Base-by-base conservation (phyloP, 2,329 filamentous ascomycete species). In the Epichloe coenophiala region DNA sequence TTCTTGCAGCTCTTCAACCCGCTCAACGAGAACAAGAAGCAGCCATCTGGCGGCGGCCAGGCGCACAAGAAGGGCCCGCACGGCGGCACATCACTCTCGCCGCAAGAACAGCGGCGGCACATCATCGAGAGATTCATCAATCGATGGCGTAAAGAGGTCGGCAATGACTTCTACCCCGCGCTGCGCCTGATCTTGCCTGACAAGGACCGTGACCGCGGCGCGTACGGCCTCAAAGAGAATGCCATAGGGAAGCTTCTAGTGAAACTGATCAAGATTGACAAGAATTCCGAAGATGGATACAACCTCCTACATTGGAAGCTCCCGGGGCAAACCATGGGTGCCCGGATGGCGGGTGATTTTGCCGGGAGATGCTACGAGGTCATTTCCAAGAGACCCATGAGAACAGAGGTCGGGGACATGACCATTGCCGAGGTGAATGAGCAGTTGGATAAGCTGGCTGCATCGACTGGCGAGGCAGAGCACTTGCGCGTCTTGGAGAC, bases 221-320 rank as follows among this genome's bases (percentile, higher is more conserved):
- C 95, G 72, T 98, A 97, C 61, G 88, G 91, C 1, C 73, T 98
- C 40, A 97, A 97, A 63, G 93, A 98, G 70, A 90, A 85, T 63
- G 80, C 83, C 5, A 89, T 98, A 53, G 91, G 84, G 9, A 95
- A 89, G 63, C 70, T 97, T 19, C 73, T 97, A 15, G 86, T 96
- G 52, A 91, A 89, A 63, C 77, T 95, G 39, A 84, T 95, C 74
- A 91, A 90, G 62, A 95, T 98, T 59, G 84, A 90, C 69, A 87
- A 84, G 60, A 83, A 90, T 59, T 94, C 88, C 0, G 88, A 95
- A 55, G 91, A 97, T 69, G 91, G 84, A 0, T 84, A 84, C 61
- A 88, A 80, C 56, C 73, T 98, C 23, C 67, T 94, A 50, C 88
- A 95, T 56, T 98, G 93, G 93, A 97, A 95, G 66, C 70, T 94